These are phyloP conservation scores for Penicillium egyptiacum DNA, from an alignment of 495 filamentous ascomycete genomes.

Conservation along the genomic window DNA sequence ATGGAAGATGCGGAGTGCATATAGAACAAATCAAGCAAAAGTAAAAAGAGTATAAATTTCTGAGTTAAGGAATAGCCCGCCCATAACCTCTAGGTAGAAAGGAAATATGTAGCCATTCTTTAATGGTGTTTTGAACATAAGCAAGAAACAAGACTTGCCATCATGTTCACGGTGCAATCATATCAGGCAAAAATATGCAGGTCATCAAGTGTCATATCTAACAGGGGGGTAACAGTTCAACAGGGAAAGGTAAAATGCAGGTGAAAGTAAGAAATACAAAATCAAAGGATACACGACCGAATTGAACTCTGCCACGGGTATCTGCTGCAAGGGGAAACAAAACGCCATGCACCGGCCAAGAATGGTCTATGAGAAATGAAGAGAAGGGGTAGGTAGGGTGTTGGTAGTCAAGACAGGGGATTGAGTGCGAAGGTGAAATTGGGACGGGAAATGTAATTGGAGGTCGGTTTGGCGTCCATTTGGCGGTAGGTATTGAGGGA, in stretches of 20 bases:
- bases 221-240: background rate
- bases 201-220: constrained; percentile 12
- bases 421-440: background rate
- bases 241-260: constrained; percentile 1
- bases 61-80: background rate
- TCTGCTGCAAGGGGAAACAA: constrained; percentile 18
- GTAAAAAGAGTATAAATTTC: background rate
- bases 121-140: background rate
- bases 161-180: constrained; percentile 3
- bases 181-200: constrained; percentile 14
- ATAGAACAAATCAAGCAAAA: background rate
- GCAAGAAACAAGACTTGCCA: constrained; percentile 2
- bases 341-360: constrained; percentile 20
- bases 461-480: background rate
- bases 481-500: background rate
- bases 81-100: background rate
- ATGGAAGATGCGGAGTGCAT: background rate
- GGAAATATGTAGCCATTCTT: background rate
- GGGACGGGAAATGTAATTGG: background rate
- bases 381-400: background rate
- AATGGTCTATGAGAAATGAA: constrained; percentile 10
- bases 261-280: constrained; percentile 8
- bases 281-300: background rate
- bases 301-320: constrained; percentile 21
- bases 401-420: background rate